These are phyloP conservation scores for Trichocomaceae sp. DNA, from an alignment of 2,329 filamentous ascomycete genomes.

Conservation along the genomic window DNA sequence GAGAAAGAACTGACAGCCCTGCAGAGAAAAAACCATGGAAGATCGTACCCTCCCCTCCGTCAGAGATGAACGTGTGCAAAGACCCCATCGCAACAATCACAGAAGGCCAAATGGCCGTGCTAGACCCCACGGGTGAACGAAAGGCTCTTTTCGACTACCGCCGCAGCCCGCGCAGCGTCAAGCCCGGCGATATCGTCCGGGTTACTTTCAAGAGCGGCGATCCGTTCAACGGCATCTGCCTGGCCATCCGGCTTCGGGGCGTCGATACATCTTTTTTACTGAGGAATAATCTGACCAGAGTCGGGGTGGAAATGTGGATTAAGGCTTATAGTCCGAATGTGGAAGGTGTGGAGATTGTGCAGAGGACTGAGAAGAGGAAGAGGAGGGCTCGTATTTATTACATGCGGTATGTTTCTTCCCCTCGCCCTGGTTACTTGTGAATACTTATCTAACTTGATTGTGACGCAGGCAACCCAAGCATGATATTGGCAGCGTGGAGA, in stretches of 20 bases:
- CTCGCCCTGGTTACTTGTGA: neutral
- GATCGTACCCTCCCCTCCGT: constrained; percentile 45
- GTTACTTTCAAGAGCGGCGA: constrained; percentile 79
- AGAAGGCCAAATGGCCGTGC: constrained; percentile 59
- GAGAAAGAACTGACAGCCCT: neutral
- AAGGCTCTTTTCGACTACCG: constrained; percentile 69
- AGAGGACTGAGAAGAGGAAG: constrained; percentile 75
- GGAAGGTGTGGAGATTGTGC: constrained; percentile 86
- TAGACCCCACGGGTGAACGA: constrained; percentile 81
- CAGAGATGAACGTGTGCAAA: constrained; percentile 33
- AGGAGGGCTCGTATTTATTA: constrained; percentile 84
- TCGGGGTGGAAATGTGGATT: constrained; percentile 94
- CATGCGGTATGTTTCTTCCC: constrained; percentile 55
- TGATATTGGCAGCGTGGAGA: constrained; percentile 79
- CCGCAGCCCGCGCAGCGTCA: constrained; percentile 68
- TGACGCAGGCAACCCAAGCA: constrained; percentile 61
- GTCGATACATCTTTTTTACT: constrained; percentile 84
- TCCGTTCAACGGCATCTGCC: constrained; percentile 80
- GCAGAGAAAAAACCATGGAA: constrained; percentile 41
- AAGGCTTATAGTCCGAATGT: constrained; percentile 91
- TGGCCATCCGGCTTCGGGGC: constrained; percentile 81
- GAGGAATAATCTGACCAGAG: constrained; percentile 75
- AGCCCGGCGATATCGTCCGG: constrained; percentile 83
- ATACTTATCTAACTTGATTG: constrained; percentile 1
- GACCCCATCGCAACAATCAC: constrained; percentile 65